Percentiles rank a stretch among this genome's conserved stretches.
phyloP scores from a whole-genome alignment of 2,329 filamentous ascomycete species.

The Microdochium nivale region DNA sequence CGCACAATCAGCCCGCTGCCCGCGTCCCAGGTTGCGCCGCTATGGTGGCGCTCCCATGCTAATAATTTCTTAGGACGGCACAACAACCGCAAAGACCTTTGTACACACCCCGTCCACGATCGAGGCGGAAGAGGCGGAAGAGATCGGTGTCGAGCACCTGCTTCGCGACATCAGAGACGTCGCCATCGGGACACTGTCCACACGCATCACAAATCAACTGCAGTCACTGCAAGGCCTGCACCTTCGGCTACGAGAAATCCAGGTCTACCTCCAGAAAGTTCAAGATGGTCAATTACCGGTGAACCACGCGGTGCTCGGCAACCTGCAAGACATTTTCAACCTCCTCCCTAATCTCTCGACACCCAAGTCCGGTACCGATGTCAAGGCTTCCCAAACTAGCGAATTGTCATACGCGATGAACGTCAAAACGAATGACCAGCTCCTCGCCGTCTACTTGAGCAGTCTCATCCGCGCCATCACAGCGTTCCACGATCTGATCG shows the following conservation, averaged over 20 bases:
- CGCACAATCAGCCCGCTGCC: background rate
- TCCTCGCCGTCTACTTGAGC: constrained; percentile 97
- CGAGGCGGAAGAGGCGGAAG: constrained; percentile 96
- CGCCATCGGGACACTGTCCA: constrained; percentile 91
- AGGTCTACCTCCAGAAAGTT: constrained; percentile 91
- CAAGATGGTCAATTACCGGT: constrained; percentile 86
- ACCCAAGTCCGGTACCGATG: constrained; percentile 56
- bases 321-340: constrained; percentile 99
- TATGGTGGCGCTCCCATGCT: background rate
- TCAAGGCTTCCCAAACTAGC: constrained; percentile 49
- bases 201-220: constrained; percentile 93
- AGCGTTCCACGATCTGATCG: constrained; percentile 96
- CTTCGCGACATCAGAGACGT: constrained; percentile 97
- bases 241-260: constrained; percentile 88
- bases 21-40: background rate
- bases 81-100: constrained; percentile 92
- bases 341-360: constrained; percentile 92
- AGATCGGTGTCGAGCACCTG: constrained; percentile 96
- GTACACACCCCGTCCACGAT: constrained; percentile 98
- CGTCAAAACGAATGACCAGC: constrained; percentile 97
- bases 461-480: constrained; percentile 96
- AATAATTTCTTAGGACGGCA: constrained; percentile 64
- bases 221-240: constrained; percentile 96
- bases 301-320: constrained; percentile 94
- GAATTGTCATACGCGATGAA: constrained; percentile 96